Conservation (phyloP, 1,284 basidiomycete genomes). For the Ganoderma meredithae region DNA sequence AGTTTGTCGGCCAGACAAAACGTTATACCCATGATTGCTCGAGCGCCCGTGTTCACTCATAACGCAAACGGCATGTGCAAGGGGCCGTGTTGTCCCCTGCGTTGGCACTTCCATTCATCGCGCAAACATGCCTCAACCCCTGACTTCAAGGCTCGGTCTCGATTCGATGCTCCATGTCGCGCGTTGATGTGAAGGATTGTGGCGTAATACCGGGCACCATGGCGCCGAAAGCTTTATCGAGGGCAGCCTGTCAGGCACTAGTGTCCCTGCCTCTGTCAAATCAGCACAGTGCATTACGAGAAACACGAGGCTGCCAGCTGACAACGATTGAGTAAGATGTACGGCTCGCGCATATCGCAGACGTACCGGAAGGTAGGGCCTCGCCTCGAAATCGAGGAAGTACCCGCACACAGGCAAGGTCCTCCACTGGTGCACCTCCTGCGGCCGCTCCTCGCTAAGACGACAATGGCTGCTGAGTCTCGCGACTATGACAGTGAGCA, state of each 20-base stretch:
- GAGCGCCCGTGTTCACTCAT: not conserved
- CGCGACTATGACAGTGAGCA: not conserved
- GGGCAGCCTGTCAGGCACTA: not conserved
- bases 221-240: not conserved
- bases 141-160: not conserved
- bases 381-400: not conserved
- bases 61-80: not conserved
- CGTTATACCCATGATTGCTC: not conserved
- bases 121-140: not conserved
- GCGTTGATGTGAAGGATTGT: not conserved
- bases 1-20: not conserved
- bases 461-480: not conserved
- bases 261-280: not conserved
- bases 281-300: not conserved
- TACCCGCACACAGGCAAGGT: not conserved
- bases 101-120: conserved; percentile 1
- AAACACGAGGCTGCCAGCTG: not conserved
- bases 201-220: not conserved
- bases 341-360: not conserved
- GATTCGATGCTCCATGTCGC: not conserved
- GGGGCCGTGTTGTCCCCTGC: not conserved
- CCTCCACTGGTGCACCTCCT: not conserved
- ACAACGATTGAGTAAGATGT: not conserved
- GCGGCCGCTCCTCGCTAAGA: not conserved
- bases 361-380: too few relatives aligned